Conservation (phyloP, 202 grass and related monocot species). For the Eragrostis tef region DNA sequence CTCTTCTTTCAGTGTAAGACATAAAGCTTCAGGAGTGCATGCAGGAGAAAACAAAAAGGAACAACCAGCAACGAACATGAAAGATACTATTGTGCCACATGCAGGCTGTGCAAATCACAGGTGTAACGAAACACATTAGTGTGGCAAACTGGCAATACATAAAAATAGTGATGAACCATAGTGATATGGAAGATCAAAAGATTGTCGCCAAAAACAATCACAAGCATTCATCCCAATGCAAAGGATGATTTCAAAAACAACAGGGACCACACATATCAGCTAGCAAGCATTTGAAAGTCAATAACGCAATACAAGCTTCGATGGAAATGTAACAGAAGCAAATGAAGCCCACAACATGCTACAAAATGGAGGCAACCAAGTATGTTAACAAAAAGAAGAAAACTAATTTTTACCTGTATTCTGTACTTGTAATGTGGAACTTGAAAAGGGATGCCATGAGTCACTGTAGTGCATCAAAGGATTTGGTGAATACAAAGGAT, state of each 20-base stretch:
- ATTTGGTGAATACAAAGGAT: slow-evolving; percentile 38
- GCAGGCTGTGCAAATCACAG: background rate
- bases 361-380: slow-evolving; percentile 12
- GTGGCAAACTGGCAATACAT: background rate
- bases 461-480: slow-evolving; percentile 63
- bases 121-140: background rate
- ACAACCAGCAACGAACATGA: background rate
- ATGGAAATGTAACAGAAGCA: slow-evolving; percentile 21
- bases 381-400: background rate
- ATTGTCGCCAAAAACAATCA: background rate
- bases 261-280: background rate
- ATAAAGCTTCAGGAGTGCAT: background rate
- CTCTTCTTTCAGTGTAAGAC: background rate
- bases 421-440: slow-evolving; percentile 47
- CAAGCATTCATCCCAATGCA: background rate
- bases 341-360: slow-evolving; percentile 11
- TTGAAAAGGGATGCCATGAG: slow-evolving; percentile 84
- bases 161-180: background rate
- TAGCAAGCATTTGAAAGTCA: slow-evolving; percentile 32
- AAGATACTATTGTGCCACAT: background rate
- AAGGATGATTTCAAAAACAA: background rate
- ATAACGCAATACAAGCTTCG: slow-evolving; percentile 10
- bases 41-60: background rate
- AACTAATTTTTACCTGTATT: slow-evolving; percentile 62
- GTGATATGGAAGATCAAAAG: background rate